Evolutionary conservation across 805 yeast species (phyloP).

Genomic region (Yamadazyma endophytica): DNA sequence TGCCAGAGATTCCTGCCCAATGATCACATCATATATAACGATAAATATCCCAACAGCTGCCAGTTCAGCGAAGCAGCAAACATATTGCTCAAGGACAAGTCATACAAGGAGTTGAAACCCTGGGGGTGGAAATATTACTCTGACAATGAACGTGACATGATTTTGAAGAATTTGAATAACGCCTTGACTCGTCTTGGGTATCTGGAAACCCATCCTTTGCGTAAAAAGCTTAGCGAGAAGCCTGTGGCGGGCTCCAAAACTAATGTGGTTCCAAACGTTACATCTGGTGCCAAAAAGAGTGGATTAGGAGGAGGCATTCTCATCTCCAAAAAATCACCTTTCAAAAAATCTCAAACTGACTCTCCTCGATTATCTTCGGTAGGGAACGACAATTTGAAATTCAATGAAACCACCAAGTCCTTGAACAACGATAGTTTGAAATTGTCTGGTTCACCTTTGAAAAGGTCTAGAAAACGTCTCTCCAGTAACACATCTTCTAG

Average conservation of each 20-base stretch:
- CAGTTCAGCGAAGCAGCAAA: neutral
- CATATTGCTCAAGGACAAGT: constrained; percentile 38
- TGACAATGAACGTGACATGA: constrained; percentile 24
- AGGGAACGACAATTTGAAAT: neutral
- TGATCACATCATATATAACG: constrained; percentile 29
- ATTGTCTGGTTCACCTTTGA: neutral
- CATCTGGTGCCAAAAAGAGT: constrained; percentile 6
- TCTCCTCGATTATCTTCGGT: constrained; percentile 8
- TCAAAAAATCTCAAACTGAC: constrained; percentile 14
- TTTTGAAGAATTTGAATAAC: constrained; percentile 29
- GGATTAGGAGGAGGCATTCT: constrained; percentile 19
- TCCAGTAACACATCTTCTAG: constrained; percentile 9
- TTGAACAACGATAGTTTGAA: neutral
- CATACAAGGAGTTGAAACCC: constrained; percentile 37
- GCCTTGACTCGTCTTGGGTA: constrained; percentile 40
- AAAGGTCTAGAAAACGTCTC: constrained; percentile 5
- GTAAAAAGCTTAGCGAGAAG: constrained; percentile 25
- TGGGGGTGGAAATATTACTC: constrained; percentile 33
- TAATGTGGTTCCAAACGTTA: neutral
- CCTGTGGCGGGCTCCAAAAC: neutral
- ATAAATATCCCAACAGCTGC: constrained; percentile 19
- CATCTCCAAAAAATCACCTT: constrained; percentile 9
- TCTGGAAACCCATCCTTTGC: constrained; percentile 40
- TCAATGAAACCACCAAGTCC: too few relatives aligned
- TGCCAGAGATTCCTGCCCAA: constrained; percentile 28